Evolutionary conservation across 495 filamentous ascomycete genomes (phyloP).

Genomic region (Xylaria palmicola): DNA sequence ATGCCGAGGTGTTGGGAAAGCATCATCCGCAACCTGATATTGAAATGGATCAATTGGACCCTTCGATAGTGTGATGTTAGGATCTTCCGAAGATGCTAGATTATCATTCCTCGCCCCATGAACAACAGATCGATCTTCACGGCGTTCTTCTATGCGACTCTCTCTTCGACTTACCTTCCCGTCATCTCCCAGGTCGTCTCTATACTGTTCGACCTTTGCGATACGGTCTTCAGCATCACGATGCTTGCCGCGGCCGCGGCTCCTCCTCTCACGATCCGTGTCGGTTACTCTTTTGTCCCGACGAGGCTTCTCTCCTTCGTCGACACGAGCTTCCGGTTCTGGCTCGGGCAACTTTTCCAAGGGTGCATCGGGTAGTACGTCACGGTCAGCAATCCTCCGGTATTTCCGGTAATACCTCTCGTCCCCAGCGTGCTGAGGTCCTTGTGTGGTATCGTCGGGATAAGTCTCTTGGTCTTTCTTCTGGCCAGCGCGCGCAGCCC

Average conservation of each 20-base stretch:
- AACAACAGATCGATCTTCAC: constrained; percentile 1
- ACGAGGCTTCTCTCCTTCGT: constrained; percentile 14
- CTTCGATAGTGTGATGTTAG: constrained; percentile 13
- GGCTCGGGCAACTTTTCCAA: constrained; percentile 41
- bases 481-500: constrained; percentile 32
- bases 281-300: constrained; percentile 21
- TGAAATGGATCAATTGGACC: constrained; percentile 48
- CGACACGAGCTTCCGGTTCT: constrained; percentile 13
- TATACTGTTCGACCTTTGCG: constrained; percentile 15
- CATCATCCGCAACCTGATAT: constrained; percentile 49
- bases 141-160: constrained; percentile 8
- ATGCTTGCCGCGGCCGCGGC: constrained; percentile 23
- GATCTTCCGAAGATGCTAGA: constrained; percentile 5
- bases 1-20: constrained; percentile 41
- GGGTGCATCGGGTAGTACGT: constrained; percentile 23
- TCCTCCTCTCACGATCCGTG: constrained; percentile 20
- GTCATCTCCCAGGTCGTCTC: constrained; percentile 9
- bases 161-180: constrained; percentile 14
- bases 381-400: constrained; percentile 25
- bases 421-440: constrained; percentile 15
- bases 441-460: constrained; percentile 19
- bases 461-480: constrained; percentile 26
- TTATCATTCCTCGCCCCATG: constrained; percentile 3
- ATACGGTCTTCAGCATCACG: constrained; percentile 25
- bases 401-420: constrained; percentile 22